Base-by-base conservation (phyloP, 177 flowering plant genomes). In the Vitis hybrid region DNA sequence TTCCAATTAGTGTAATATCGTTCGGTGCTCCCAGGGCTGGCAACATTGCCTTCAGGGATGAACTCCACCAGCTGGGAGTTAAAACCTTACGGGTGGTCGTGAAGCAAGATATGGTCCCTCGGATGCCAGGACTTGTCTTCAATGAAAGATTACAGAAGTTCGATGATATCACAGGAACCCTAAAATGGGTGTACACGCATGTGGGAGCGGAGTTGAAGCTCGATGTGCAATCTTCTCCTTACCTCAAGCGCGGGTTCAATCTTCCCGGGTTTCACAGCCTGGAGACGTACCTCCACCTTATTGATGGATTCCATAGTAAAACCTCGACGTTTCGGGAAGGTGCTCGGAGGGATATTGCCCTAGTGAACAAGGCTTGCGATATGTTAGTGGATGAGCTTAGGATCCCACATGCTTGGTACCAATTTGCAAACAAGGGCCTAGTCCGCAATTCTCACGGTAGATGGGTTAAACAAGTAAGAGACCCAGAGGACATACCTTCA, bases 11-110 rank as follows among this genome's bases (percentile, higher is more conserved):
- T 9, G 81, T 78, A 17, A 57, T 78, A 11, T 76, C 82, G 1
- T 80, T 76, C 15, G 82, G 79, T 0, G 78, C 77, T 2, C 80
- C 80, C 1, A 63, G 80, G 52, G 82, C 71, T 2, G 80, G 82
- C 0, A 80, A 80, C 71, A 14, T 56, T 0, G 76, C 68, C 1
- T 80, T 80, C 59, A 30, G 56, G 27, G 74, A 76, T 4, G 41
- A 67, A 63, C 74, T 76, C 2, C 3, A 55, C 12, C n/a, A 59
- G 2, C 0, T 71, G n/a, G 78, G 77, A n/a, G 78, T 78, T 1
- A 71, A 73, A 14, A 69, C 64, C 1, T 41, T 74, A 9, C 30
- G 81, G 0, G 73, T 75, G 1, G 73, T 75, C 3, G 8, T 48
- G 9, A 61, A 65, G 67, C 78, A 75, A 41, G 81, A 78, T 55